These are phyloP conservation scores for Hypsizygus marmoreus DNA, from an alignment of 768 basidiomycete species.

Conservation along the genomic window DNA sequence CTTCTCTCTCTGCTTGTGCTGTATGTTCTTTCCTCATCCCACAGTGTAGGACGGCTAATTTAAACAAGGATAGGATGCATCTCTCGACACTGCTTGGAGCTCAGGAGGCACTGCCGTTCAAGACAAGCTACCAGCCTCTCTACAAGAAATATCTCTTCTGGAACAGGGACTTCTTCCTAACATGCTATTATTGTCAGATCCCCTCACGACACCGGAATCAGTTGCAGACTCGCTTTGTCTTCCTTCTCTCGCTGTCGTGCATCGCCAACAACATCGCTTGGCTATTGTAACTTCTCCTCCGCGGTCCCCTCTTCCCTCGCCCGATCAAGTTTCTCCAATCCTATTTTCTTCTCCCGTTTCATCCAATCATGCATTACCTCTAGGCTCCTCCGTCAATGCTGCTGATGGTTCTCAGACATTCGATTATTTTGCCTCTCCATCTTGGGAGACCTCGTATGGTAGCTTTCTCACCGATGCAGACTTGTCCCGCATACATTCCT, in stretches of 20 bases:
- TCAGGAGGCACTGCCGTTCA: no score
- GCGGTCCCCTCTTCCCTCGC: constrained; percentile 7
- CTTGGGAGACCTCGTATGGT: constrained; percentile 30
- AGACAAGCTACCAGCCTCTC: background rate
- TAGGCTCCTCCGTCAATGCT: constrained; percentile 12
- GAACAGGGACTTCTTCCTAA: no score
- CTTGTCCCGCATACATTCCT: constrained; percentile 7
- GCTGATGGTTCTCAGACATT: constrained; percentile 18
- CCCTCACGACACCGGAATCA: no score
- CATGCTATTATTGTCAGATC: no score
- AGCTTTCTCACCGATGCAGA: constrained; percentile 18
- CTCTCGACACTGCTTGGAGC: constrained; percentile 1
- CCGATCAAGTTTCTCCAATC: constrained; percentile 14
- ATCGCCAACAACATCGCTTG: background rate
- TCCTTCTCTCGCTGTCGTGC: background rate
- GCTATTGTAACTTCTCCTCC: constrained; percentile 5
- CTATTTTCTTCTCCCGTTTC: constrained; percentile 28
- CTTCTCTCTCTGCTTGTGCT: constrained; percentile 1
- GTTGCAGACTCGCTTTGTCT: background rate
- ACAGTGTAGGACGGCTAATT: background rate
- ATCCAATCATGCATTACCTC: constrained; percentile 17
- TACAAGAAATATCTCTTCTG: no score
- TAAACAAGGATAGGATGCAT: constrained; percentile 6
- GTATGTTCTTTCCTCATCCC: background rate
- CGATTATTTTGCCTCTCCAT: constrained; percentile 22